Percentiles rank a stretch among this genome's conserved stretches.
phyloP scores from a whole-genome alignment of 352 stramenopile genomes.

The Albugo candida region DNA sequence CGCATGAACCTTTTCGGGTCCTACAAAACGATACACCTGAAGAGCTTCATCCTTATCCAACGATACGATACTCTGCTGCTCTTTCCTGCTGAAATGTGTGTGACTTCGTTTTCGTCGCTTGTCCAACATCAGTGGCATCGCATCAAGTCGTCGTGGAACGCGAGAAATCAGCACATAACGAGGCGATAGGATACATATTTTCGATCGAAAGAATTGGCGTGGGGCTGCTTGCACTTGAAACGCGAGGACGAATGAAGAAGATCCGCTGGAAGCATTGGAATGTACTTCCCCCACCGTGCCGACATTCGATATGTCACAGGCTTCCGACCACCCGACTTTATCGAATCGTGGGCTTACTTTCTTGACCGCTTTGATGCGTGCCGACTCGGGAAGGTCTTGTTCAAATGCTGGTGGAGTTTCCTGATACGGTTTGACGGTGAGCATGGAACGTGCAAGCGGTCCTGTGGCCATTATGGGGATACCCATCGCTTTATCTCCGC shows the following conservation, averaged over 20 bases:
- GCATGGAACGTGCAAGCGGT: conserved; percentile 33
- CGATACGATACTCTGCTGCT: conserved; percentile 14
- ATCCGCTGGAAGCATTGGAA: conserved; percentile 16
- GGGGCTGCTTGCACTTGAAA: conserved; percentile 64
- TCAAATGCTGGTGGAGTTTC: conserved; percentile 38
- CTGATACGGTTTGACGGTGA: conserved; percentile 48
- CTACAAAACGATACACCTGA: conserved; percentile 45
- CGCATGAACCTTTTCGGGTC: conserved; percentile 48
- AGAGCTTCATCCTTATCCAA: conserved; percentile 31
- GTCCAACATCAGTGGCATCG: conserved; percentile 57
- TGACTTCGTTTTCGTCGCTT: conserved; percentile 38
- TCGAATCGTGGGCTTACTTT: conserved; percentile 63
- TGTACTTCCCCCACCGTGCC: conserved; percentile 53
- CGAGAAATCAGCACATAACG: conserved; percentile 54
- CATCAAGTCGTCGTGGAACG: conserved; percentile 34
- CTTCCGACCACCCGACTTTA: conserved; percentile 45
- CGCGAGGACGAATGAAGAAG: conserved; percentile 54
- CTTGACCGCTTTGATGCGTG: conserved; percentile 20
- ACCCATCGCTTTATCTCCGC: conserved; percentile 17
- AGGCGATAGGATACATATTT: conserved; percentile 61
- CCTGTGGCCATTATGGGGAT: conserved; percentile 46
- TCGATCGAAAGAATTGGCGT: conserved; percentile 63
- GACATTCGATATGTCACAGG: conserved; percentile 48
- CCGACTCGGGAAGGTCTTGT: conserved; percentile 16
- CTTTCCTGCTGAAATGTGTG: conserved; percentile 7